Evolutionary conservation across 495 filamentous ascomycete species (phyloP), one percentile per base, ranked within the genome.

Genomic region (Xylaria nigripes): DNA sequence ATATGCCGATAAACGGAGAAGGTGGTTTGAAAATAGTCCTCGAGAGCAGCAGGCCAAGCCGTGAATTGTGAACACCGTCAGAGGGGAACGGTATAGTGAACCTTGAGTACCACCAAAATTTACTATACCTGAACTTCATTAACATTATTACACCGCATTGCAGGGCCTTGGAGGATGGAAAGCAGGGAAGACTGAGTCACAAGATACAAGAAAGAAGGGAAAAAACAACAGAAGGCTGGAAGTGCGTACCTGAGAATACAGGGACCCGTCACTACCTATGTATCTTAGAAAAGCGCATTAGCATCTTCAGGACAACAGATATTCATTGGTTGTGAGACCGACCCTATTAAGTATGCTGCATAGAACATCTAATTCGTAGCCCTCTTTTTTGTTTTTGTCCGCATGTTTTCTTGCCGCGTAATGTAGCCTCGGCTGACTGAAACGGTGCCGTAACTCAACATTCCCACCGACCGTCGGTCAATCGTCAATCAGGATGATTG

Each of bases 321-420:
- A 38, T 51, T 51, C 47, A 51, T 57, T 55, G 48, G 38, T 47
- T 51, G 54, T 51, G 54, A 57, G 54, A 57, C 54, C 54, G 50
- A 57, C 54, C 54, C 54, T 57, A 51, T n/a, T 51, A 49, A 45
- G 15, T 6, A 36, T 48, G 32, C 18, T 7, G 32, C 7, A 41
- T 38, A 32, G 48, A 18, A 50, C 29, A 9, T 29, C 24, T 50
- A 36, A 27, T 13, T 9, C 23, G 19, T 24, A 19, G 10, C 12
- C 22, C 24, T 19, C n/a, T 45, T 7, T 5, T 21, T 6, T 0
- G 16, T 21, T 21, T 15, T 13, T 27, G 6, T 15, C 15, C 16
- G 8, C 27, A 18, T 0, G 16, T 15, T 10, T 15, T 32, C 32
- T 40, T 54, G 42, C 23, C 7, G 13, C 1, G 19, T 21, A 4